phyloP scores from a whole-genome alignment of 108 stramenopile species.

The Tribonema minus region DNA sequence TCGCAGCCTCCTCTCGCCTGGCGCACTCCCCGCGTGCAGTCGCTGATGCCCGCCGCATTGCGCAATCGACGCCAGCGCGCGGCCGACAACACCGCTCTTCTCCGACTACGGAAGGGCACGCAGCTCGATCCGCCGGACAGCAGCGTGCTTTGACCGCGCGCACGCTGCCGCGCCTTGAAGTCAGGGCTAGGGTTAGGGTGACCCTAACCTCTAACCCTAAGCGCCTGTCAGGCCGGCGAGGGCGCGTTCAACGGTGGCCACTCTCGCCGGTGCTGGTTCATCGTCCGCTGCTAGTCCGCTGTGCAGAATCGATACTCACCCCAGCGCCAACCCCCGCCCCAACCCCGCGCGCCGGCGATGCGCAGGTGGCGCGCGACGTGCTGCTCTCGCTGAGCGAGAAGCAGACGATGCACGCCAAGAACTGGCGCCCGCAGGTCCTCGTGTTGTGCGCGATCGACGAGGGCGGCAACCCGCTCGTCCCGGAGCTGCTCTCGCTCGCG shows the following conservation, averaged over 20 bases:
- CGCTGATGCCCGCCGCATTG: no score
- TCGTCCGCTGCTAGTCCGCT: background rate
- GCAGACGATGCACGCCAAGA: slow-evolving; percentile 54
- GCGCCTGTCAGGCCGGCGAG: background rate
- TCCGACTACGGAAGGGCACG: no score
- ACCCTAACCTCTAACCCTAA: background rate
- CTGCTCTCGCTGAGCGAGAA: slow-evolving; percentile 37
- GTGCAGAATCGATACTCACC: background rate
- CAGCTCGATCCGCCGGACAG: no score
- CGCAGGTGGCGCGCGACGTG: slow-evolving; percentile 37
- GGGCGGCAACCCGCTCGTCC: slow-evolving; percentile 47
- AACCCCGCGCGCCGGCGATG: background rate
- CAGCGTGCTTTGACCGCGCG: no score
- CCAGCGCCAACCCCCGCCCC: background rate
- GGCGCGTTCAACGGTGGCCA: background rate
- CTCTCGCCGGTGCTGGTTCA: background rate
- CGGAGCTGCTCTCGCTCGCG: slow-evolving; percentile 60
- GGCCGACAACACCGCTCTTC: no score
- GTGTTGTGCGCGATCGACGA: slow-evolving; percentile 57
- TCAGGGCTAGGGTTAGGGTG: background rate
- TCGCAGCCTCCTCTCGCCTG: no score
- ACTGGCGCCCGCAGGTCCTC: slow-evolving; percentile 75
- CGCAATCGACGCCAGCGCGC: no score
- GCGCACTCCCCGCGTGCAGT: no score
- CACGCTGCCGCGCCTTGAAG: no score